Base-by-base conservation (phyloP, 1,284 basidiomycete species). In the Termitomyces sp. region DNA sequence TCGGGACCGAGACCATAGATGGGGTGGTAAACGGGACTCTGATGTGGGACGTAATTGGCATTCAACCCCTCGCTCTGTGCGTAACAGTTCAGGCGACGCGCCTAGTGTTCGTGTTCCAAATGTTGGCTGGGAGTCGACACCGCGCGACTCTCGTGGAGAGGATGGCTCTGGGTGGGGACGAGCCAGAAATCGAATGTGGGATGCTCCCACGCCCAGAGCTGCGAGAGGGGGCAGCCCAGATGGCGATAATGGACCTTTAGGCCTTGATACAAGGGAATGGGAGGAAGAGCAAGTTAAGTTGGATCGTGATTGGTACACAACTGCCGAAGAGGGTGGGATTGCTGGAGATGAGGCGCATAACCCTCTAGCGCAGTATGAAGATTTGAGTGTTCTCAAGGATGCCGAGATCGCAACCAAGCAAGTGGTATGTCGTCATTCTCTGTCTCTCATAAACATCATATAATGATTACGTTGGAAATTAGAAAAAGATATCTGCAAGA, bases 261-360 rank as follows among this genome's bases (percentile, higher is more conserved):
- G 76, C 12, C 70, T 88, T 28, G 86, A 89, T 65, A 78, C 81
- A 33, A 78, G 90, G 53, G 94, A 95, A 63, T 98, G 94, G 94
- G 94, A 96, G 67, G 94, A 97, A 62, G 94, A 97, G 68, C 92
- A 96, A 68, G 79, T 93, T 7, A 80, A 81, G 45, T 67, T 97
- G 63, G 94, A 98, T 68, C 78, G 94, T 15, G 93, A 96, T 67
- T 98, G 94, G 94, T 98, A 98, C 67, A 89, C 84, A 58, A 84
- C 85, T 40, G 91, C 92, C 34, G 93, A 96, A 65, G 92, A 93
- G 59, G 89, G 90, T 19, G 87, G 83, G 1, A 77, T 93, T 12
- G 85, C 87, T 5, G 93, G 91, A 4, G 92, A 95, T 58, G 91
- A 94, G 50, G 94, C 94, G 59, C 88, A 92, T 68, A 97, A 97